These are phyloP conservation scores for Aspergillus versicolor DNA, from an alignment of 2,329 filamentous ascomycete genomes.

Conservation along the genomic window DNA sequence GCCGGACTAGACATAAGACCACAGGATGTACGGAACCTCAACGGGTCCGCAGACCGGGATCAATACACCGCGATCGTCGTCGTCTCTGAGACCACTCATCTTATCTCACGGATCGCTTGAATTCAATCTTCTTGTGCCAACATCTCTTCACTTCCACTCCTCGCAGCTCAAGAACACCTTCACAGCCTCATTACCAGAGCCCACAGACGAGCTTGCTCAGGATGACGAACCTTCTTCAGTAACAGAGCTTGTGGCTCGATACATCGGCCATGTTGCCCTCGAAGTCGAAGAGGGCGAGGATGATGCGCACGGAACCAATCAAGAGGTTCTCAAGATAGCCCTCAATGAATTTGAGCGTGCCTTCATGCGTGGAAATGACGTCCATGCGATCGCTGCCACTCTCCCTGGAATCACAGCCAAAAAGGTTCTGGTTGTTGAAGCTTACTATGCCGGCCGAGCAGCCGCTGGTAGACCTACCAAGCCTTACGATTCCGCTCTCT, in stretches of 20 bases:
- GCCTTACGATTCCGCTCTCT: conserved; percentile 87
- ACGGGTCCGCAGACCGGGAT: conserved; percentile 92
- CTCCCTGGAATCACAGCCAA: conserved; percentile 90
- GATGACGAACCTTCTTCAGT: conserved; percentile 99
- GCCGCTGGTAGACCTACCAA: conserved; percentile 84
- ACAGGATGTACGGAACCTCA: conserved; percentile 77
- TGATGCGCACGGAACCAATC: conserved; percentile 80
- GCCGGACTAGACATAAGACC: conserved; percentile 18
- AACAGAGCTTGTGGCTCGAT: conserved; percentile 86
- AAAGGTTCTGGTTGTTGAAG: conserved; percentile 83
- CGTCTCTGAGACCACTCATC: conserved; percentile 86
- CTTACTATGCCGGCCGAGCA: conserved; percentile 87
- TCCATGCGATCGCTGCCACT: conserved; percentile 81
- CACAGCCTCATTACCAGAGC: conserved; percentile 75
- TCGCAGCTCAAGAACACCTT: conserved; percentile 92
- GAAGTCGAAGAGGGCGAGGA: conserved; percentile 94
- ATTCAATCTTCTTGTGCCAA: conserved; percentile 92
- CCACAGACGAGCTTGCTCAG: conserved; percentile 94
- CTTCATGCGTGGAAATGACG: conserved; percentile 93
- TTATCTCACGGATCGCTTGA: conserved; percentile 93
- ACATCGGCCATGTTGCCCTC: conserved; percentile 83
- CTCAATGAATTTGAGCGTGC: conserved; percentile 95
- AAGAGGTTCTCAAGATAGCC: conserved; percentile 87
- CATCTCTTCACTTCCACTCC: conserved; percentile 92
- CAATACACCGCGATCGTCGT: conserved; percentile 90